Evolutionary conservation across 305 asterid genomes (phyloP), one percentile per base, ranked within the genome.

Genomic region (Caryopteris hybrid): DNA sequence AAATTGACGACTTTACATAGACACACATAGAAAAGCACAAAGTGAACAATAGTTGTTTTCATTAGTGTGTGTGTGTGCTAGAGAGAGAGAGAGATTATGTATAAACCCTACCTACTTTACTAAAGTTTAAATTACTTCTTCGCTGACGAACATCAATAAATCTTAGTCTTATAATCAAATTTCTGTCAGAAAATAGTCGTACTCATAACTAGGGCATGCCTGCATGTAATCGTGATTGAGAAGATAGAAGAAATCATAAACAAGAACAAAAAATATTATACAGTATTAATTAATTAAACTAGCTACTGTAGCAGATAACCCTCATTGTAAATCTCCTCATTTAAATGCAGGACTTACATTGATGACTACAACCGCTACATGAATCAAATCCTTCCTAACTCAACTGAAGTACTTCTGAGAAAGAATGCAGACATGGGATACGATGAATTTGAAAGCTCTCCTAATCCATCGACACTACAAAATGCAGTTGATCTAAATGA

Each of bases 311-410:
- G 10, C 14, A 0, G n/a, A 39, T 11, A 39, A 17, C 54, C 22
- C 29, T 22, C 9, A 23, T 41, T 41, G 38, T n/a, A n/a, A n/a
- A n/a, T n/a, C n/a, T 46, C 27, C 21, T 16, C 14, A 14, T 12
- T 42, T 14, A 27, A 25, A 34, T n/a, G 52, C 71, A 66, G 71
- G 71, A 50, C 34, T 3, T 21, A 36, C 4, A 33, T 14, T 57
- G 62, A 52, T n/a, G 61, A 52, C 1, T 66, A 51, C 25, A 18
- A 53, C 18, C 71, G 16, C 6, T 52, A 66, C 54, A 66, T 53
- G 63, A 66, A 66, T 16, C 54, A 39, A 13, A 36, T 13, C 51
- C 70, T 64, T 18, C 59, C 69, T 20, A 33, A 17, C 33, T 33
- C 61, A 34, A 22, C 8, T 4, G 50, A 64, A 31, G 36, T 8